A percentile compares a stretch with the other conserved stretches of the same genome.
Evolutionary conservation across 768 basidiomycete genomes (phyloP).

Genomic region (Collybiopsis confluens): DNA sequence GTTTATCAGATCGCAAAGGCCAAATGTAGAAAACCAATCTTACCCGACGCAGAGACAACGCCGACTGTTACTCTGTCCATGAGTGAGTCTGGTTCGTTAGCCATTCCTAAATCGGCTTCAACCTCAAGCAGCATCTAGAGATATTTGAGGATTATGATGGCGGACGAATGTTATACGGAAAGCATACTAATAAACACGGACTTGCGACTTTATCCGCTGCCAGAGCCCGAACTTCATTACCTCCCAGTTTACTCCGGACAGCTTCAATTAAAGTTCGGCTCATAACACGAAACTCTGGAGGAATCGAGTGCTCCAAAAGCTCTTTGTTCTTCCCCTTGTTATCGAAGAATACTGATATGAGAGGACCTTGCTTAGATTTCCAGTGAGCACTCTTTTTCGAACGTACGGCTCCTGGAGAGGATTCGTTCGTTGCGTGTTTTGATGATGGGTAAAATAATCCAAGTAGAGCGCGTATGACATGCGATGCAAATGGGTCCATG

Average conservation of each 20-base stretch:
- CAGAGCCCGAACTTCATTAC: conserved; percentile 73
- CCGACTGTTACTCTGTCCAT: conserved; percentile 82
- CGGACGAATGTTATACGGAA: too few relatives aligned
- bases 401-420: conserved; percentile 45
- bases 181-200: conserved; percentile 64
- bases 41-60: conserved; percentile 62
- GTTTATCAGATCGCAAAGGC: background rate
- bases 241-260: conserved; percentile 49
- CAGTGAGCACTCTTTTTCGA: conserved; percentile 83
- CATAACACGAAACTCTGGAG: conserved; percentile 45
- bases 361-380: conserved; percentile 75
- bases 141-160: too few relatives aligned
- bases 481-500: conserved; percentile 87
- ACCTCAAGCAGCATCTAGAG: conserved; percentile 76
- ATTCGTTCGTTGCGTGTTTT: conserved; percentile 35
- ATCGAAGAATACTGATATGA: conserved; percentile 72
- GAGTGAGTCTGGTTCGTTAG: conserved; percentile 61
- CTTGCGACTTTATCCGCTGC: conserved; percentile 76
- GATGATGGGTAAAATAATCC: conserved; percentile 67
- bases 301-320: conserved; percentile 22
- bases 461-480: conserved; percentile 79
- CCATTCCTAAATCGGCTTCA: conserved; percentile 63
- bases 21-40: conserved; percentile 20
- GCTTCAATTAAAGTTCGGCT: conserved; percentile 43
- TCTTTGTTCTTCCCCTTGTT: conserved; percentile 34